A percentile compares a stretch with the other conserved stretches of the same genome.
Evolutionary conservation across 345 rosid species (phyloP).

Genomic region (Citrus hindsii): DNA sequence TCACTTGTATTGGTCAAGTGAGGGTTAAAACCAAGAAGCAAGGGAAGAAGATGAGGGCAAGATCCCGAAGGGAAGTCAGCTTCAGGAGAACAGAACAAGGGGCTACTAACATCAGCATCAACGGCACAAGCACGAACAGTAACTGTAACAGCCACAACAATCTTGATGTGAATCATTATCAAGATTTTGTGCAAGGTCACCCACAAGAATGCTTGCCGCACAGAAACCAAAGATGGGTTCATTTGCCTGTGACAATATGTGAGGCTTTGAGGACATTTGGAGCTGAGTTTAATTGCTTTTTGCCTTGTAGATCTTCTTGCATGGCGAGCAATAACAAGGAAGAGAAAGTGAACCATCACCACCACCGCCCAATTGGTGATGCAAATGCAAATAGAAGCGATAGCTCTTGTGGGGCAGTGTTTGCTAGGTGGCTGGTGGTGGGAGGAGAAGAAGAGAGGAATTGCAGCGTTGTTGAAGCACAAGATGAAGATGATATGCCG

Average conservation of each 20-base stretch:
- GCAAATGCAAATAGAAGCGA: slow-evolving; percentile 12
- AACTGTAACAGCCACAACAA: background rate
- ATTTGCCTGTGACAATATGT: slow-evolving; percentile 76
- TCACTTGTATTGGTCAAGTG: slow-evolving; percentile 98
- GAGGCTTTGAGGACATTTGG: slow-evolving; percentile 80
- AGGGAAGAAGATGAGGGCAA: slow-evolving; percentile 62
- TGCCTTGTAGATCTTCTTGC: slow-evolving; percentile 83
- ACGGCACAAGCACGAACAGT: background rate
- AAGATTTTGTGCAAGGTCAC: slow-evolving; percentile 13
- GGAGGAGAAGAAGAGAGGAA: slow-evolving; percentile 35
- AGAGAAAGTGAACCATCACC: slow-evolving; percentile 13
- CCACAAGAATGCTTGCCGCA: slow-evolving; percentile 39
- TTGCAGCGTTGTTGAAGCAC: background rate
- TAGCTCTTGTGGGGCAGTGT: slow-evolving; percentile 65
- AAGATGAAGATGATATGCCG: slow-evolving; percentile 21
- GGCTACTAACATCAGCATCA: background rate
- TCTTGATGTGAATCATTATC: slow-evolving; percentile 13
- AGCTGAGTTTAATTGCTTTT: slow-evolving; percentile 81
- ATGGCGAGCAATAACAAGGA: slow-evolving; percentile 33
- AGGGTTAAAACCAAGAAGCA: slow-evolving; percentile 95
- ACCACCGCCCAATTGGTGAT: background rate
- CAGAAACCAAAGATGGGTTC: slow-evolving; percentile 78
- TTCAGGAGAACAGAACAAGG: slow-evolving; percentile 52
- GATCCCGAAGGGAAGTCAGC: slow-evolving; percentile 69
- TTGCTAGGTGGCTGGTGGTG: slow-evolving; percentile 75